phyloP scores from a whole-genome alignment of 176 grass and related monocot genomes.

The Panicum miliaceum region DNA sequence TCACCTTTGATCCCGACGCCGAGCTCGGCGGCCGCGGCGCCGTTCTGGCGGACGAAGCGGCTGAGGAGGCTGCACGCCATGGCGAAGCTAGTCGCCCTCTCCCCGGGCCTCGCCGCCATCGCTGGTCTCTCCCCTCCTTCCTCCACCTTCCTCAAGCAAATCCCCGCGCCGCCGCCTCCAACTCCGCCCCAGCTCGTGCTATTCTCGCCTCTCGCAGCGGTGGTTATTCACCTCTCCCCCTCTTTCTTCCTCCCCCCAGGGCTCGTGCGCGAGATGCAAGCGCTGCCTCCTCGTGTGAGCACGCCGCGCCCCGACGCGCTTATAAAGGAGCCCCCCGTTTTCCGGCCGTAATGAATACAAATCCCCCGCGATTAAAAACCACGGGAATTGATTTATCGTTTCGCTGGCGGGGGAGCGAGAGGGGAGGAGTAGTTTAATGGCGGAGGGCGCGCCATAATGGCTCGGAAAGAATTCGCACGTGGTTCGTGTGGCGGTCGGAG shows the following conservation, averaged over 20 bases:
- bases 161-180: neutral
- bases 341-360: neutral
- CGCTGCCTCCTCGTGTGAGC: constrained; percentile 21
- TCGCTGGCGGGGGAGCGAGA: neutral
- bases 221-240: neutral
- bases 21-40: constrained; percentile 64
- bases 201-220: neutral
- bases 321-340: constrained; percentile 20
- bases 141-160: constrained; percentile 2
- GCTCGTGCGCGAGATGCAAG: constrained; percentile 15
- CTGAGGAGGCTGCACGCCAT: constrained; percentile 87
- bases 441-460: constrained; percentile 5
- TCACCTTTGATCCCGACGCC: constrained; percentile 79
- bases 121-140: neutral
- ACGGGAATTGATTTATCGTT: neutral
- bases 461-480: constrained; percentile 40
- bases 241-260: neutral
- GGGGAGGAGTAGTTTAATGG: neutral
- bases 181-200: neutral
- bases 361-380: constrained; percentile 2
- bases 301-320: constrained; percentile 18
- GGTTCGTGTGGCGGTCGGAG: constrained; percentile 18
- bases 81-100: constrained; percentile 80
- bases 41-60: constrained; percentile 90
- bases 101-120: constrained; percentile 67